These are phyloP conservation scores for Aspergillus cejpii DNA, from an alignment of 2,329 filamentous ascomycete species.

Conservation along the genomic window DNA sequence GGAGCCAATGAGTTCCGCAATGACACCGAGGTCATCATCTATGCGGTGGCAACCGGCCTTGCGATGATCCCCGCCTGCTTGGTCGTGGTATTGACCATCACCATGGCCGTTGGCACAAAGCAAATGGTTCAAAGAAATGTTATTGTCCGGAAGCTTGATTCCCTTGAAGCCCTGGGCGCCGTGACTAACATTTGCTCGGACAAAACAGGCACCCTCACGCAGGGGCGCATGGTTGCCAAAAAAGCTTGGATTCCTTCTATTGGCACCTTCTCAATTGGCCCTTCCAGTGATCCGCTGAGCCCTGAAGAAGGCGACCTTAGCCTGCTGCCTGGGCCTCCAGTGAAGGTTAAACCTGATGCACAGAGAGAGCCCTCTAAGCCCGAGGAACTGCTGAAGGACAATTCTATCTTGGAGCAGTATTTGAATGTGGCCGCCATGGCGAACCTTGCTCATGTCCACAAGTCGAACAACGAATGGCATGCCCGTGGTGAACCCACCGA, in stretches of 20 bases:
- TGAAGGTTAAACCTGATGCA: slow-evolving; percentile 25
- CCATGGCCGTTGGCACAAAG: slow-evolving; percentile 57
- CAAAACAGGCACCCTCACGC: slow-evolving; percentile 56
- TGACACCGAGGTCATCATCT: slow-evolving; percentile 57
- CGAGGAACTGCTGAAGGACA: slow-evolving; percentile 40
- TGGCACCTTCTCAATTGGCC: slow-evolving; percentile 53
- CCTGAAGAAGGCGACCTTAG: slow-evolving; percentile 48
- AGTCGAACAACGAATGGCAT: slow-evolving; percentile 51
- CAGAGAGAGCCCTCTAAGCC: slow-evolving; percentile 23
- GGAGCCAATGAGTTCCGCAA: slow-evolving; percentile 55
- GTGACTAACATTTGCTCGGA: slow-evolving; percentile 55
- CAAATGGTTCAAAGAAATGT: slow-evolving; percentile 53
- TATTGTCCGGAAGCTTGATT: slow-evolving; percentile 53
- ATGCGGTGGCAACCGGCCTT: slow-evolving; percentile 54
- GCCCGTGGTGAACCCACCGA: slow-evolving; percentile 64
- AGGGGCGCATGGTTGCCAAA: slow-evolving; percentile 58
- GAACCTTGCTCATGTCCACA: slow-evolving; percentile 58
- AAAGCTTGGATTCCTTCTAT: slow-evolving; percentile 54
- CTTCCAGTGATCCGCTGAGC: slow-evolving; percentile 51
- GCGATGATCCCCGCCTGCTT: slow-evolving; percentile 59
- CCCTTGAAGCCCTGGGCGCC: slow-evolving; percentile 55
- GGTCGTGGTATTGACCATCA: slow-evolving; percentile 61
- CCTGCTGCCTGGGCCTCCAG: slow-evolving; percentile 32
- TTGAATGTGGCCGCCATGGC: slow-evolving; percentile 59
- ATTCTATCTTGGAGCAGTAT: slow-evolving; percentile 48